Evolutionary conservation across 306 rosid genomes (phyloP), one percentile per base, ranked within the genome.

Genomic region (Pyrus betulifolia): DNA sequence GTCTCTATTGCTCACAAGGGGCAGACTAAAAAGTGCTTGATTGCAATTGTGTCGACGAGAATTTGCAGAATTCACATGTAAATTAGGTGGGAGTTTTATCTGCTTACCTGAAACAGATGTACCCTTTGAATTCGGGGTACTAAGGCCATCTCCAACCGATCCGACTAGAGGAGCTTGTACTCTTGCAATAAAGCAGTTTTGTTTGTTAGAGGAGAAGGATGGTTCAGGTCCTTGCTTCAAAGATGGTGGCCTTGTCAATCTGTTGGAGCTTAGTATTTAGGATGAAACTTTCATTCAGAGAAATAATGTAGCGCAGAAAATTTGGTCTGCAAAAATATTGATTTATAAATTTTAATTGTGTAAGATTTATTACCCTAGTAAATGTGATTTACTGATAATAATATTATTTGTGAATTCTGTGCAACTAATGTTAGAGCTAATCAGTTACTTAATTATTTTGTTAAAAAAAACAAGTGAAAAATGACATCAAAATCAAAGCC

Each of bases 1-100:
- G 85, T 87, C 72, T 85, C 80, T 96, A 64, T 85, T 89, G 71
- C 77, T 86, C 77, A 86, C 91, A 71, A 86, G 82, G 79, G 84
- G 84, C 63, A 83, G 85, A 71, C 35, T 83, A 72, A 88, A 88
- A 71, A 68, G 51, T 67, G 82, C 83, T 70, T 88, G 81, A 85
- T 70, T 63, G 66, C 27, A 23, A 38, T 25, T 19, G 44, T 58
- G 51, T 14, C 46, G 11, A 44, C 28, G 27, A 33, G 40, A 74
- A 79, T 42, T n/a, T 65, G 59, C 74, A 28, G 35, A 19, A 70
- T 19, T 52, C 19, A 15, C 44, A 22, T 77, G 78, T 80, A 58
- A 77, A 80, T 74, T 74, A 46, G 67, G 77, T 30, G 67, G 31
- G 44, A 19, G 71, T 45, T 60, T 66, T 67, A 45, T 70, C 28